Evolutionary conservation across 129 eudicot species (phyloP), one percentile per base, ranked within the genome.

Genomic region (Ambrosia trifida): DNA sequence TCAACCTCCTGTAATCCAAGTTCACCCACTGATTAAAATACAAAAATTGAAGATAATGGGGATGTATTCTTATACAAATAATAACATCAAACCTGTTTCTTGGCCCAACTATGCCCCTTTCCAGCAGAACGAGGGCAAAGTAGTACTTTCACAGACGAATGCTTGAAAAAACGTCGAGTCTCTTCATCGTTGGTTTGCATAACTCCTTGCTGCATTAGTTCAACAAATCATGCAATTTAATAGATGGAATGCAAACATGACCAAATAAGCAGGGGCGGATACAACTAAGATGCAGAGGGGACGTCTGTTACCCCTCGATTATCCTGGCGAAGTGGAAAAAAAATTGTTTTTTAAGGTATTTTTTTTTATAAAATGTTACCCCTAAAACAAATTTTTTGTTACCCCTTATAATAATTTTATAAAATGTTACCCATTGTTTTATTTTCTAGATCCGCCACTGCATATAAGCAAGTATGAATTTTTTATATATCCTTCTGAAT

Each of bases 81-180:
- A 60, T 35, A 17, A 45, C 40, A 30, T 40, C 67, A 13, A 73
- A 93, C 98, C 97, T 94, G 91, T 68, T 87, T 83, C 58, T 87
- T 83, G 78, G 77, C 96, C 95, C 95, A 89, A 57, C 98, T 94
- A 69, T 86, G 89, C 45, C 96, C 92, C 80, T 94, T 87, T 35
- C 90, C 90, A 64, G 90, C 88, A 16, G 87, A 73, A 7, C 96
- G 90, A 4, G 95, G 95, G 78, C 90, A 87, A 67, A 94, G 87
- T 47, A 89, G 68, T 52, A 87, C 96, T 79, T 87, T 84, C 68
- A 94, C 98, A 7, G 92, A 83, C 54, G 96, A 94, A 75, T 88
- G 82, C 86, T 94, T 93, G 82, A 93, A 93, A 83, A 75, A 93
- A 5, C 91, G 82, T 3, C 86, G 88, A 64, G 92, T 89, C 69